These are phyloP conservation scores for Gilbertella persicaria DNA, from an alignment of 371 early-diverging fungal genomes.

Conservation along the genomic window DNA sequence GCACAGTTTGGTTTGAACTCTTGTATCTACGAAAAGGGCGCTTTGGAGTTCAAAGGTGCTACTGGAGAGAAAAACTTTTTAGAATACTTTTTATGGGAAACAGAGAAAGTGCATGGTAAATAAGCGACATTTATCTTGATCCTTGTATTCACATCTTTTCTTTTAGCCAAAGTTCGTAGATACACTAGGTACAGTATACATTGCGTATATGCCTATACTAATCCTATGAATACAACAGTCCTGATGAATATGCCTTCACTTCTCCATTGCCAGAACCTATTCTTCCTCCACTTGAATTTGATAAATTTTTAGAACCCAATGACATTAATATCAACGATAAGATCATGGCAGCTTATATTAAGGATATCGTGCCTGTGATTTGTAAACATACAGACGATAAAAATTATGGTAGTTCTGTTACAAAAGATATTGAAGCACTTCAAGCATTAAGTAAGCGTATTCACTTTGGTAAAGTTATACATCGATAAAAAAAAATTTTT, in stretches of 20 bases:
- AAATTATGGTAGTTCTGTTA: conserved; percentile 92
- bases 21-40: conserved; percentile 72
- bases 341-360: conserved; percentile 76
- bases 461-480: conserved; percentile 77
- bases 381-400: conserved; percentile 71
- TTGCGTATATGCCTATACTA: neutral
- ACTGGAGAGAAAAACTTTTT: conserved; percentile 73
- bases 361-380: conserved; percentile 72
- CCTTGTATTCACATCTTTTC: neutral
- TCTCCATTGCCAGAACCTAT: conserved; percentile 82
- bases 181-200: conserved; percentile 53
- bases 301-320: conserved; percentile 69
- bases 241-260: conserved; percentile 96
- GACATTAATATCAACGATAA: conserved; percentile 83
- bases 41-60: conserved; percentile 68
- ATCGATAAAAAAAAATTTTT: neutral
- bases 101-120: conserved; percentile 89
- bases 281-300: conserved; percentile 80
- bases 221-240: conserved; percentile 42
- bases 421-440: conserved; percentile 89
- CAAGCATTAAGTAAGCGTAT: conserved; percentile 92
- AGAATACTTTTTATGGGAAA: conserved; percentile 86
- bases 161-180: conserved; percentile 83
- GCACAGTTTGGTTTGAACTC: conserved; percentile 88
- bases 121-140: neutral